Base-by-base conservation (phyloP, 2,329 filamentous ascomycete genomes). In the Microascus cirrosus region DNA sequence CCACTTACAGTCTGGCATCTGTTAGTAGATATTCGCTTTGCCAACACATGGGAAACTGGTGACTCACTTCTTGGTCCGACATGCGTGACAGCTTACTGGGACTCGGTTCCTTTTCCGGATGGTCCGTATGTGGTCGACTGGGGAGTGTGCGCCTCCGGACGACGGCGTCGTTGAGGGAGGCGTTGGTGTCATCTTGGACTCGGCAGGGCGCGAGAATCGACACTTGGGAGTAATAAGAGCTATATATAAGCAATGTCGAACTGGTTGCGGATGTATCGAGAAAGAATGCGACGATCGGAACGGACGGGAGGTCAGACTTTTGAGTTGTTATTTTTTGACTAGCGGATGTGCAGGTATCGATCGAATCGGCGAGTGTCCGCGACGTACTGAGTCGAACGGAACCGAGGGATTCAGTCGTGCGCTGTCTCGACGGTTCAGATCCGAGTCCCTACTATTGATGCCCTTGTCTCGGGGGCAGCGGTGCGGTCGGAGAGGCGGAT, bases 71-170 rank as follows among this genome's bases (percentile, higher is more conserved):
- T 92, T 85, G 66, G 92, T 89, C 68, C 93, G 82, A 72, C 93
- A 97, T 35, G 92, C 90, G 63, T 86, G 89, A 70, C 93, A 97
- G 66, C 91, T 96, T 55, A 97, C 78, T 53, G 93, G 93, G 18
- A 96, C 86, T 60, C 93, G 81, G 68, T 97, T 96, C 69, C 93
- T 84, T 76, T 95, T 95, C 63, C 93, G 86, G 60, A 96, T 89
- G 55, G 96, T 86, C 65, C 90, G 84, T 67, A 89, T 95, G 63
- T 93, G 87, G 57, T 89, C 84, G 70, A 96, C 90, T 36, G 92
- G 90, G 52, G 91, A 95, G 61, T 88, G 86, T 25, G 48, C 48
- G 24, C 77, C 80, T 62, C 87, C 83, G 60, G 85, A 85, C 62
- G 90, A 94, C 10, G 89, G 88, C 39, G 84, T 86, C 57, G 87